Evolutionary conservation across 306 rosid species (phyloP), one percentile per base, ranked within the genome.

Genomic region (Pyrus betulifolia): DNA sequence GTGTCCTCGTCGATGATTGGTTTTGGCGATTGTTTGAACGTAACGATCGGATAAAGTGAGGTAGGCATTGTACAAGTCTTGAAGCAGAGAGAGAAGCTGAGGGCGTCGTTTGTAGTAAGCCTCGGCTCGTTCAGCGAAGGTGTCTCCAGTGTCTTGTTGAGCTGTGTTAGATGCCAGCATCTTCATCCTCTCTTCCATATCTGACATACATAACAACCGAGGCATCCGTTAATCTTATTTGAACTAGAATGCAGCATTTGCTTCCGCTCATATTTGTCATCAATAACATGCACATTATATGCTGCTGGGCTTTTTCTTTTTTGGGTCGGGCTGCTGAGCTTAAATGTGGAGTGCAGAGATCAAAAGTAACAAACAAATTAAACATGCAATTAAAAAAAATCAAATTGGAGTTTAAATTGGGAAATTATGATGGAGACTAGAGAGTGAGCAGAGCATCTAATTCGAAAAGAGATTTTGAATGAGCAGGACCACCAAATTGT

Each of bases 91-190:
- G 33, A 91, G 83, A 7, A 96, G 86, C 79, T 89, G 98, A 59
- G 99, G 99, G n/a, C 97, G 91, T 70, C 88, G 88, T 61, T 86
- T 91, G 75, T 92, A 96, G 84, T 96, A 96, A 71, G 88, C 82
- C 59, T 96, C 97, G 7, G 99, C 99, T 25, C 99, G 91, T 77
- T 96, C 91, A 0, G 96, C 90, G 58, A 96, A 96, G 3, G 90
- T 87, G 68, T 92, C 97, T 7, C 93, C 93, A 5, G 15, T 23
- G 5, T 85, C 77, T 74, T 78, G 87, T 78, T 84, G 70, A 35
- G 46, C 15, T 66, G 70, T 91, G 75, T 81, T 82, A 22, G 79
- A 58, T 25, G 84, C 77, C 64, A 96, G 62, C 71, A 67, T 80
- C 71, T 88, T 96, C 91, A 96, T 87, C 82, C 96, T 92, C 80